Evolutionary conservation across 176 grass and related monocot species (phyloP).

Genomic region (Microstegium vimineum): DNA sequence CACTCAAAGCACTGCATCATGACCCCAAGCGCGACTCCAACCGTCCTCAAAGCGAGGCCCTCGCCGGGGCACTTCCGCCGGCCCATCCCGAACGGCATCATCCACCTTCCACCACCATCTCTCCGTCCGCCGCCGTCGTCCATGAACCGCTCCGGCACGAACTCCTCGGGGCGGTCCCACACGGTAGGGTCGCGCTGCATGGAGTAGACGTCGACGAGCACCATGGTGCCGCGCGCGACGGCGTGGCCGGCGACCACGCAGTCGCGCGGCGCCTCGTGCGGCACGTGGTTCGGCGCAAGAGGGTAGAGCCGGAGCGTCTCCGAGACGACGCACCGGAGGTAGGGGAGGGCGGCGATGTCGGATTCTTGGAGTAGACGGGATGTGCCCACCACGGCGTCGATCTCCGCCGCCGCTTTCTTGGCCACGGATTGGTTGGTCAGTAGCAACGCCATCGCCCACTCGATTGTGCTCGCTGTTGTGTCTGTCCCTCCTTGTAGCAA

Average conservation of each 20-base stretch:
- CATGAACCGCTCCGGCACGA: conserved; percentile 40
- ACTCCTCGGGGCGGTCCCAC: conserved; percentile 28
- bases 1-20: conserved; percentile 63
- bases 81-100: conserved; percentile 57
- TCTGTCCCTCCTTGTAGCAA: conserved; percentile 43
- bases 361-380: conserved; percentile 33
- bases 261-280: conserved; percentile 24
- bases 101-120: neutral
- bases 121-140: neutral
- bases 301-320: conserved; percentile 49
- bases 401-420: conserved; percentile 17
- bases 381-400: conserved; percentile 29
- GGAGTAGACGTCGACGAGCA: conserved; percentile 38
- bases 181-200: conserved; percentile 29
- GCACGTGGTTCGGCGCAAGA: neutral
- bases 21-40: conserved; percentile 22
- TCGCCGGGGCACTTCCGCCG: conserved; percentile 48
- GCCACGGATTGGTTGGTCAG: conserved; percentile 24
- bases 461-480: conserved; percentile 34
- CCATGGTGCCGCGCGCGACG: conserved; percentile 19
- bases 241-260: neutral
- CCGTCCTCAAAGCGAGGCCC: conserved; percentile 13
- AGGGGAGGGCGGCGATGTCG: conserved; percentile 43
- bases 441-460: conserved; percentile 56
- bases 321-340: conserved; percentile 28